Percentiles rank a stretch among this genome's conserved stretches.
These are phyloP conservation scores for Angomonas ambiguus DNA, from an alignment of 208 protist genomes.

Conservation along the genomic window DNA sequence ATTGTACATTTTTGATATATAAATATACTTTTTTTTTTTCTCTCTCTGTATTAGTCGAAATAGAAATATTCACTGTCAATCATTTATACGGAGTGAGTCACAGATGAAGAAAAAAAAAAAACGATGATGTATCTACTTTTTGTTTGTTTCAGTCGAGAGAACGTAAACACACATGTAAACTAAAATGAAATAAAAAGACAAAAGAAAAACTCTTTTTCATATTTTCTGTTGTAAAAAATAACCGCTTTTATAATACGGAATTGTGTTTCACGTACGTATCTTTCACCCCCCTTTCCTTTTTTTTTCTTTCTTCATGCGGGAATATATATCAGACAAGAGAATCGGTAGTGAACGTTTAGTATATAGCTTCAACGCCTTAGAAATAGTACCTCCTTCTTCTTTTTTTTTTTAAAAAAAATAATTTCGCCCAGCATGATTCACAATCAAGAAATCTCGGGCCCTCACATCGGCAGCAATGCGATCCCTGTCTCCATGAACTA, in stretches of 20 bases:
- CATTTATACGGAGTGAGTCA: neutral
- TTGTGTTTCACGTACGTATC: neutral
- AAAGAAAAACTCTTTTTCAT: neutral
- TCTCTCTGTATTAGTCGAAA: neutral
- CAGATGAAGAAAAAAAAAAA: neutral
- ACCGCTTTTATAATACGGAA: neutral
- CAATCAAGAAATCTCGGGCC: slow-evolving; percentile 16
- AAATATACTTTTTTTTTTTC: slow-evolving; percentile 18
- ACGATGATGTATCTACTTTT: no score
- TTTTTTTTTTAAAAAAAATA: slow-evolving; percentile 21
- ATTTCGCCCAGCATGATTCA: neutral
- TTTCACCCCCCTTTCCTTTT: neutral
- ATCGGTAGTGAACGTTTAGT: slow-evolving; percentile 39
- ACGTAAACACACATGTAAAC: no score
- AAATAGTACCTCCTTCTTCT: no score
- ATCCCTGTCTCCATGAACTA: slow-evolving; percentile 69
- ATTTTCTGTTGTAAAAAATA: slow-evolving; percentile 3
- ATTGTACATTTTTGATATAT: neutral
- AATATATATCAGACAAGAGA: neutral
- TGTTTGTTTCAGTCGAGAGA: no score
- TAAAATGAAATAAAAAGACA: no score
- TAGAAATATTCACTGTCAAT: neutral
- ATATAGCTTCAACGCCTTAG: slow-evolving; percentile 37
- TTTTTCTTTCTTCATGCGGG: neutral
- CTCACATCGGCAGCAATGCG: neutral